Percentiles rank a stretch among this genome's conserved stretches.
phyloP scores from a whole-genome alignment of 108 stramenopile species.

The Cyclotella kingstonii region DNA sequence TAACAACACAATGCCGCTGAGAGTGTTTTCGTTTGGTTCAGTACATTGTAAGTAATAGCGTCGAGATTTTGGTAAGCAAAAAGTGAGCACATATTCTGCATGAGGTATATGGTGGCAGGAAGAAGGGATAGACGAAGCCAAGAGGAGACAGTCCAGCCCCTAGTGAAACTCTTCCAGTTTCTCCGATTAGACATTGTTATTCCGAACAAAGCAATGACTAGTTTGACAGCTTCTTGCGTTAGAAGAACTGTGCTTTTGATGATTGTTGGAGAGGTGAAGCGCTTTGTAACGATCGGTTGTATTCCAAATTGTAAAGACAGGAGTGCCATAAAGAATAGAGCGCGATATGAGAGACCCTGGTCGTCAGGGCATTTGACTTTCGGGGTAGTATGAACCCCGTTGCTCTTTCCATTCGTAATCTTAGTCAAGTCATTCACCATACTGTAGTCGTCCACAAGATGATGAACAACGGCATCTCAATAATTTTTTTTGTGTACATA shows the following conservation, averaged over 20 bases:
- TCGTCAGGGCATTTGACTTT: too few species aligned
- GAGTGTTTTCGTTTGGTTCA: conserved; percentile 96
- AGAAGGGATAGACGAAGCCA: conserved; percentile 73
- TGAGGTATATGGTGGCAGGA: conserved; percentile 86
- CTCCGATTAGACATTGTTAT: conserved; percentile 29
- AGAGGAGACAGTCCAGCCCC: conserved; percentile 59
- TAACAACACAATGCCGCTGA: conserved; percentile 92
- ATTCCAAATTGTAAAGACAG: conserved; percentile 89
- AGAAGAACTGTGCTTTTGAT: conserved; percentile 81
- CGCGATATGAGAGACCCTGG: conserved; percentile 24
- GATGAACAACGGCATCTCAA: too few species aligned
- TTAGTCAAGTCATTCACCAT: too few species aligned
- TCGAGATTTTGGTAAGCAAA: conserved; percentile 90
- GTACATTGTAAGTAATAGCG: conserved; percentile 91
- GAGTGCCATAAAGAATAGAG: conserved; percentile 62
- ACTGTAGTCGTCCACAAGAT: too few species aligned
- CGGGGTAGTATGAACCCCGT: too few species aligned
- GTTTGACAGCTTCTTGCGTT: conserved; percentile 66
- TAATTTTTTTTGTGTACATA: too few species aligned
- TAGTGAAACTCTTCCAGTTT: conserved; percentile 13
- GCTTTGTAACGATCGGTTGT: conserved; percentile 81
- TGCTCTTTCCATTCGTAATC: too few species aligned
- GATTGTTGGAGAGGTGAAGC: conserved; percentile 60
- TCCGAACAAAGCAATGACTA: conserved; percentile 48
- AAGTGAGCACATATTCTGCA: conserved; percentile 90